Evolutionary conservation across 495 filamentous ascomycete genomes (phyloP), one percentile per base, ranked within the genome.

Genomic region (Chlorociboria aeruginascens): DNA sequence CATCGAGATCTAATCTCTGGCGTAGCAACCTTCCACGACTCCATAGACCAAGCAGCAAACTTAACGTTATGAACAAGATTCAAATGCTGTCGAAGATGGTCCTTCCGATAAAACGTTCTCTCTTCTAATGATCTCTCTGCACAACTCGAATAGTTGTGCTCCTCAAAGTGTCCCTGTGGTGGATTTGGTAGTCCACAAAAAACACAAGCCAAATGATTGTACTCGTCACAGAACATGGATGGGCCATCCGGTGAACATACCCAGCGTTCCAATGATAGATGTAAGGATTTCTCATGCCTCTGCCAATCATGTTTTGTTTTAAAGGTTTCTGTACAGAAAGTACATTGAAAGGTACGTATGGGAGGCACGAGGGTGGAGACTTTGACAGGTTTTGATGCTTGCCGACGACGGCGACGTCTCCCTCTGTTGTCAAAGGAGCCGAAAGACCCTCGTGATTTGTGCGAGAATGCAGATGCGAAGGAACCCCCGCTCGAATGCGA

Each of bases 271-370:
- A 89, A 71, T 11, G 75, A 78, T 29, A 92, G 57, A 59, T 92
- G 86, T 14, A 89, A 66, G 14, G 81, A 85, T 53, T 86, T 88
- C 60, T 92, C 86, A 61, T 92, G 86, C 32, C 86, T 72, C 44
- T 81, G 73, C 86, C 86, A 92, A 62, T 92, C 86, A 62, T 87
- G 83, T 61, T 88, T 87, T 44, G 81, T 86, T 49, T 79, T 78
- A 66, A 89, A 90, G 0, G 78, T 82, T 47, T 85, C 79, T 0
- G 78, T 79, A 59, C 86, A 92, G 66, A 92, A 92, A 8, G 86
- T 92, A 61, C 86, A 92, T 57, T 89, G 82, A 64, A 80, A 92
- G 12, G 43, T 51, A 33, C 49, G 48, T 10, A 13, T 50, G 55
- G 20, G 62, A 47, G 2, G 53, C 48, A 50, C 51, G 36, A 53